phyloP scores from a whole-genome alignment of 1,139 yeast species.

The Candida sp. region DNA sequence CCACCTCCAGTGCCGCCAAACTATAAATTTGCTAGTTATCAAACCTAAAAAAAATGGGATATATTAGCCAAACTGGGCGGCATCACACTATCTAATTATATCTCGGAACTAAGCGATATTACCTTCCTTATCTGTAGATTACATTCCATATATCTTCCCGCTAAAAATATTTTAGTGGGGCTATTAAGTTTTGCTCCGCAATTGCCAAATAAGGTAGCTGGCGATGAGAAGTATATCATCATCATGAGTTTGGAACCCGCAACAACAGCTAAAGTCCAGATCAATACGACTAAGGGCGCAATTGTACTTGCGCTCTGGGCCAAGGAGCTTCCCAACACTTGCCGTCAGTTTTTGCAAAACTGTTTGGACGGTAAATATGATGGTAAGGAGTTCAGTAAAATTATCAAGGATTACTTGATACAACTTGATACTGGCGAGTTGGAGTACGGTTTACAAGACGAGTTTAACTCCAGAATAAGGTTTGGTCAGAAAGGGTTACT shows the following conservation, averaged over 20 bases:
- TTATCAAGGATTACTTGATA: conserved; percentile 23
- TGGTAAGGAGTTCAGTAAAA: conserved; percentile 37
- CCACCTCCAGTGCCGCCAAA: background rate
- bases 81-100: too few relatives aligned
- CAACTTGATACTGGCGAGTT: conserved; percentile 17
- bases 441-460: conserved; percentile 30
- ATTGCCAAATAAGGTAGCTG: background rate
- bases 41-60: background rate
- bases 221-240: background rate
- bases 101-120: too few relatives aligned
- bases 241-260: conserved; percentile 42
- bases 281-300: conserved; percentile 59
- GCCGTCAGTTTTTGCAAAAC: conserved; percentile 45
- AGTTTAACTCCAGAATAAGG: conserved; percentile 52
- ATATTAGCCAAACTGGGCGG: background rate
- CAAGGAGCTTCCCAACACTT: conserved; percentile 57
- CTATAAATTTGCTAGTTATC: too few relatives aligned
- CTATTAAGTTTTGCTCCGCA: background rate
- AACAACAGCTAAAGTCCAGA: conserved; percentile 56
- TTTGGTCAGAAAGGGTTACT: conserved; percentile 55
- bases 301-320: conserved; percentile 69
- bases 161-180: background rate
- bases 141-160: background rate
- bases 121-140: too few relatives aligned
- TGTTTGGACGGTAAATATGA: conserved; percentile 44